A percentile compares a stretch with the other conserved stretches of the same genome.
phyloP scores from a whole-genome alignment of 108 stramenopile species.

The Epipyxis sp. region DNA sequence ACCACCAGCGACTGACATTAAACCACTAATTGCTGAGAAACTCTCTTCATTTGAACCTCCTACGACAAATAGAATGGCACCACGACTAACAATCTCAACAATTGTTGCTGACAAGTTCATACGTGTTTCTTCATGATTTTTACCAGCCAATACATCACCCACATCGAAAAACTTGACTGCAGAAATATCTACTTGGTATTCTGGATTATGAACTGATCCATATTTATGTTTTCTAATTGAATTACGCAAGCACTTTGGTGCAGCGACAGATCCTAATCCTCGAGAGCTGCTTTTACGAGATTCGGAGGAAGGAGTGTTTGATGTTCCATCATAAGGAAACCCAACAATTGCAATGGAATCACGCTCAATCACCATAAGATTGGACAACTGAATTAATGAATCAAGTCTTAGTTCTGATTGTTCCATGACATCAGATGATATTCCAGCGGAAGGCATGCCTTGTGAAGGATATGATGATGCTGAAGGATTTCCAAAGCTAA shows the following conservation, averaged over 20 bases:
- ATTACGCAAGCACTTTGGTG: neutral
- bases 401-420: neutral
- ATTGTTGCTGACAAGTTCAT: neutral
- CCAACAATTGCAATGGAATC: neutral
- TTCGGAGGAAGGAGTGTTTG: neutral
- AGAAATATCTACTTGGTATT: neutral
- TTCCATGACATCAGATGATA: neutral
- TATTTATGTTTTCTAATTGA: neutral
- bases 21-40: neutral
- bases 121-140: neutral
- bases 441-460: neutral
- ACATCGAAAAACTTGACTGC: neutral
- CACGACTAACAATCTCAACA: neutral
- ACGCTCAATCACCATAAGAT: neutral
- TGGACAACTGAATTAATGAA: neutral
- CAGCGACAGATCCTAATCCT: neutral
- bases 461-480: neutral
- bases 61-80: neutral
- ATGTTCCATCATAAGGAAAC: conserved; percentile 15
- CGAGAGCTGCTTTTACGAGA: neutral
- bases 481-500: neutral
- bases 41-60: conserved; percentile 3
- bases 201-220: conserved; percentile 1
- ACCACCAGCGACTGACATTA: neutral
- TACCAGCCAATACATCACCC: conserved; percentile 11